Conservation (phyloP, 495 filamentous ascomycete species). For the Delitschia confertaspora region DNA sequence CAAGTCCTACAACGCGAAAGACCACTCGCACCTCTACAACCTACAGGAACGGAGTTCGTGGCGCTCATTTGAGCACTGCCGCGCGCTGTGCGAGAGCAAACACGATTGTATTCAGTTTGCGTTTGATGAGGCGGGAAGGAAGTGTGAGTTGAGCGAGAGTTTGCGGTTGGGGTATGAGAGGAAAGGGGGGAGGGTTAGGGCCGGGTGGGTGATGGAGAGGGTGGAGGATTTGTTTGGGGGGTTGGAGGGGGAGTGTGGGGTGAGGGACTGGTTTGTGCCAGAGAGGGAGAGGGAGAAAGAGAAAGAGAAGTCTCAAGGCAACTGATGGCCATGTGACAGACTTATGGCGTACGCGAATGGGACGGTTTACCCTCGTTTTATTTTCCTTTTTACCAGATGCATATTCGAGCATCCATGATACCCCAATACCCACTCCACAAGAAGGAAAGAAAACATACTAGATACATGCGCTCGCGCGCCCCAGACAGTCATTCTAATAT, state of each 20-base stretch:
- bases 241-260: background rate
- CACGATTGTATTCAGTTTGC: slow-evolving; percentile 17
- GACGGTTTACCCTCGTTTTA: too few relatives aligned
- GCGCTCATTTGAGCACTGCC: slow-evolving; percentile 18
- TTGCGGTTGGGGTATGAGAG: background rate
- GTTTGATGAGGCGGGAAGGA: slow-evolving; percentile 1
- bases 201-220: background rate
- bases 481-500: too few relatives aligned
- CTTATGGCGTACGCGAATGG: too few relatives aligned
- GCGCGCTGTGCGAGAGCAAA: slow-evolving; percentile 14
- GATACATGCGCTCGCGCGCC: too few relatives aligned
- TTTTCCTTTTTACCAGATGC: too few relatives aligned
- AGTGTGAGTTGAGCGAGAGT: slow-evolving; percentile 1
- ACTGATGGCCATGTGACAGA: too few relatives aligned
- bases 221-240: background rate
- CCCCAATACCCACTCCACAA: too few relatives aligned
- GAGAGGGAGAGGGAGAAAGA: background rate
- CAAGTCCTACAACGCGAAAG: slow-evolving; percentile 14
- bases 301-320: background rate
- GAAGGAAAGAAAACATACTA: too few relatives aligned
- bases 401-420: too few relatives aligned
- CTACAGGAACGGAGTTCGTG: slow-evolving; percentile 10
- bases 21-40: slow-evolving; percentile 2
- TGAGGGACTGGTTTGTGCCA: background rate
- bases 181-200: background rate